Evolutionary conservation across 352 stramenopile genomes (phyloP).

Genomic region (Pythium volutum): DNA sequence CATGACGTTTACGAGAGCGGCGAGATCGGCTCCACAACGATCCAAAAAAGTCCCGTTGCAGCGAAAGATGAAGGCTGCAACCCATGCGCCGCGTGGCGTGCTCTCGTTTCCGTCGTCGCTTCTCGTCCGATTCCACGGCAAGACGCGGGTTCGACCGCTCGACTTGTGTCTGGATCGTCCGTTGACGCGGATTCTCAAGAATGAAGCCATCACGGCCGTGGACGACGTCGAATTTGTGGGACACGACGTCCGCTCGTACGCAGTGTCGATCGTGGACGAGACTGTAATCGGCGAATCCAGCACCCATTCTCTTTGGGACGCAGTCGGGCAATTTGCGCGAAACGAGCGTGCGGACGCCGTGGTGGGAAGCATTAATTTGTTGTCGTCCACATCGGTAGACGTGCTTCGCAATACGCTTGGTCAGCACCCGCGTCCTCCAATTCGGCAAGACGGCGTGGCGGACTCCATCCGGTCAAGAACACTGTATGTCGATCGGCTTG

Average conservation of each 20-base stretch:
- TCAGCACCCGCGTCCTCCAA: not conserved
- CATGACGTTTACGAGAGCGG: constrained; percentile 14
- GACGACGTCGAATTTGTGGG: constrained; percentile 3
- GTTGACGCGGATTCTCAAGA: constrained; percentile 15
- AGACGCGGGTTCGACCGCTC: constrained; percentile 7
- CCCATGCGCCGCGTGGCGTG: not conserved
- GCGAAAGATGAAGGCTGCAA: constrained; percentile 9
- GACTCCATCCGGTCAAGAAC: not conserved
- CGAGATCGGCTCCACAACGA: not conserved
- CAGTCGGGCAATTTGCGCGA: not conserved
- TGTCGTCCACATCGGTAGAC: not conserved
- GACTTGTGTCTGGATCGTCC: constrained; percentile 13
- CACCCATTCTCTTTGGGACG: not conserved
- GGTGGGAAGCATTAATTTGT: not conserved
- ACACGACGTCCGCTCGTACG: not conserved
- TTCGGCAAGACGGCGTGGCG: not conserved
- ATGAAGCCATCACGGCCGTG: not conserved
- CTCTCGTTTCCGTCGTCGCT: constrained; percentile 11
- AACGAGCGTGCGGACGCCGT: not conserved
- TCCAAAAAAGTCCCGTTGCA: too few relatives aligned
- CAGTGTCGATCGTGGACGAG: constrained; percentile 6
- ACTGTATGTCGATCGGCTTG: constrained; percentile 3
- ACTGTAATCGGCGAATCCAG: not conserved
- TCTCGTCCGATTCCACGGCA: constrained; percentile 3
- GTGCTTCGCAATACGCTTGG: not conserved